These are phyloP conservation scores for Suhomyces bribrorum DNA, from an alignment of 1,139 yeast genomes.

Conservation along the genomic window DNA sequence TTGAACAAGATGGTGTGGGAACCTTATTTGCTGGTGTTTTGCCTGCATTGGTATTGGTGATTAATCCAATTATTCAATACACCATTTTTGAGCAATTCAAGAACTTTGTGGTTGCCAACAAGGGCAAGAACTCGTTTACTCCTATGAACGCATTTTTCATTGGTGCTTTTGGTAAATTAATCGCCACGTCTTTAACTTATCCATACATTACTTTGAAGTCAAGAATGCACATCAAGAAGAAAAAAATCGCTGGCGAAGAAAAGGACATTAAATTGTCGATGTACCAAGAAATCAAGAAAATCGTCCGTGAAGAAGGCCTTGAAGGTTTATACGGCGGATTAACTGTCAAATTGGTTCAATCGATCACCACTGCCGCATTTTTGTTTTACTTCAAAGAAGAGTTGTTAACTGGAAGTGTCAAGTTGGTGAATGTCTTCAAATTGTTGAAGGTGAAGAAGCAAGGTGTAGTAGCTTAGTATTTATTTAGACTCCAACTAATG, in stretches of 20 bases:
- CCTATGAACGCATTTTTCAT: slow-evolving; percentile 77
- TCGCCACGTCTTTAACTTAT: slow-evolving; percentile 84
- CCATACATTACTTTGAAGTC: slow-evolving; percentile 90
- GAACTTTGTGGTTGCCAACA: slow-evolving; percentile 58
- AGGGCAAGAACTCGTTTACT: slow-evolving; percentile 48
- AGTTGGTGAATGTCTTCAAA: slow-evolving; percentile 41
- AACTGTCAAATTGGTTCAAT: slow-evolving; percentile 75
- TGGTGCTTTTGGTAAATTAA: slow-evolving; percentile 87
- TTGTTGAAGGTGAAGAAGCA: slow-evolving; percentile 28
- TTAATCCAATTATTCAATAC: slow-evolving; percentile 90
- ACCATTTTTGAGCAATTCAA: slow-evolving; percentile 87
- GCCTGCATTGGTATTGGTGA: slow-evolving; percentile 82
- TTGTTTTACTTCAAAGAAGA: slow-evolving; percentile 90
- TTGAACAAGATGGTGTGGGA: slow-evolving; percentile 67
- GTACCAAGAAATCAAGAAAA: slow-evolving; percentile 49
- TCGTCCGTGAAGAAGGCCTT: slow-evolving; percentile 68
- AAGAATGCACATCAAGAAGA: slow-evolving; percentile 72
- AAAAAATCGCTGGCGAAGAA: slow-evolving; percentile 24
- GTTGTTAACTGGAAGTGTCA: slow-evolving; percentile 55
- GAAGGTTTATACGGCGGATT: slow-evolving; percentile 82
- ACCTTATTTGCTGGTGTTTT: slow-evolving; percentile 81
- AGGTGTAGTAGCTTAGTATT: not conserved
- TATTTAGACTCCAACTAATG: too few species aligned
- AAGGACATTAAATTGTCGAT: slow-evolving; percentile 37
- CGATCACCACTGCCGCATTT: slow-evolving; percentile 86